Conservation (phyloP, 106 monocot species). For the Platanthera zijinensis region DNA sequence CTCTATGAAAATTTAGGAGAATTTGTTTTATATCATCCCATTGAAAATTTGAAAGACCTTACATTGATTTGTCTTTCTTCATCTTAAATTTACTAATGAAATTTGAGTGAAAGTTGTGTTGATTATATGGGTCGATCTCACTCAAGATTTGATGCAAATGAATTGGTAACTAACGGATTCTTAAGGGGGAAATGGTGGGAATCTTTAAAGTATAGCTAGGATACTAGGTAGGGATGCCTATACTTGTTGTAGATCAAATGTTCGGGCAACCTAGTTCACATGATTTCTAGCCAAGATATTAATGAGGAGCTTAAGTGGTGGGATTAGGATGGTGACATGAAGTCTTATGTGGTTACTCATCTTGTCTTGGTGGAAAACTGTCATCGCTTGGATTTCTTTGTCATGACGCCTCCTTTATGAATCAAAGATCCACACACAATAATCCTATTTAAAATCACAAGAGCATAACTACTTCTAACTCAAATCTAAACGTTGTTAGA, state of each 20-base stretch:
- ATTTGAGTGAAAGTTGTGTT: not conserved
- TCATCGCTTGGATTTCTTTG: no score
- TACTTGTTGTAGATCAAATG: not conserved
- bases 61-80: not conserved
- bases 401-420: no score
- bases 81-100: not conserved
- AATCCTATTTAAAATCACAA: no score
- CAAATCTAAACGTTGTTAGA: no score
- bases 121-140: not conserved
- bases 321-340: not conserved
- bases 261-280: not conserved
- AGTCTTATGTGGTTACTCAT: not conserved
- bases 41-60: not conserved
- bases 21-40: not conserved
- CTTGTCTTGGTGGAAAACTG: no score
- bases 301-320: not conserved
- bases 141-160: not conserved
- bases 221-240: not conserved
- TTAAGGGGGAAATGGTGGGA: not conserved
- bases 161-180: not conserved
- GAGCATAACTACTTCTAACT: no score
- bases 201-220: not conserved
- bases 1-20: not conserved
- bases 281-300: not conserved
- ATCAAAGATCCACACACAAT: no score